Conservation (phyloP, 2,329 filamentous ascomycete genomes). For the Pestalotiopsis sp. region DNA sequence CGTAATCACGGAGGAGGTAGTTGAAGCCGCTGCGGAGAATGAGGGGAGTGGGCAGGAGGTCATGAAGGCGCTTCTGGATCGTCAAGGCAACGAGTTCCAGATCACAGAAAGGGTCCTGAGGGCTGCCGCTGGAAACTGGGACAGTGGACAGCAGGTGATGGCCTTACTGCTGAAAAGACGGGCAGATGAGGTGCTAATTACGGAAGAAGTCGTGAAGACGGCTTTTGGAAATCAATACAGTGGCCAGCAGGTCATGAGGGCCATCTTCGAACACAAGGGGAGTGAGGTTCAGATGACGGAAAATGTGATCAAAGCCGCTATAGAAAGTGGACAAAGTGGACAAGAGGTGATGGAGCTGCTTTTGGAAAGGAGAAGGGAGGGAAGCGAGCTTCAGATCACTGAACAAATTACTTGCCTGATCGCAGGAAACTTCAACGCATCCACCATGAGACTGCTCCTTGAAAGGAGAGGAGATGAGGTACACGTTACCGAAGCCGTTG, state of each 20-base stretch:
- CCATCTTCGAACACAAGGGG: neutral
- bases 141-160: neutral
- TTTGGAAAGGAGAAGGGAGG: neutral
- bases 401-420: neutral
- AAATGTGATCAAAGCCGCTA: neutral
- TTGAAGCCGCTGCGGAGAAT: neutral
- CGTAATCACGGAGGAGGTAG: neutral
- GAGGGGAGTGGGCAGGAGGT: neutral
- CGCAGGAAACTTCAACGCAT: neutral
- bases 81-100: neutral
- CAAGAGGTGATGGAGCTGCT: neutral
- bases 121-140: neutral
- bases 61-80: conserved; percentile 9
- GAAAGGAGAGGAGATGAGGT: neutral
- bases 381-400: neutral
- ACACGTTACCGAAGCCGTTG: neutral
- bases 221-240: conserved; percentile 1
- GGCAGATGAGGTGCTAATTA: neutral
- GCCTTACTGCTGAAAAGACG: neutral
- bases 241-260: neutral
- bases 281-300: neutral
- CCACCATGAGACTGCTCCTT: neutral
- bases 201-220: conserved; percentile 6
- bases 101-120: conserved; percentile 5
- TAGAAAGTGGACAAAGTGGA: too few species aligned